A percentile compares a stretch with the other conserved stretches of the same genome.
Evolutionary conservation across 495 filamentous ascomycete genomes (phyloP).

Genomic region (Penicillium coffeae): DNA sequence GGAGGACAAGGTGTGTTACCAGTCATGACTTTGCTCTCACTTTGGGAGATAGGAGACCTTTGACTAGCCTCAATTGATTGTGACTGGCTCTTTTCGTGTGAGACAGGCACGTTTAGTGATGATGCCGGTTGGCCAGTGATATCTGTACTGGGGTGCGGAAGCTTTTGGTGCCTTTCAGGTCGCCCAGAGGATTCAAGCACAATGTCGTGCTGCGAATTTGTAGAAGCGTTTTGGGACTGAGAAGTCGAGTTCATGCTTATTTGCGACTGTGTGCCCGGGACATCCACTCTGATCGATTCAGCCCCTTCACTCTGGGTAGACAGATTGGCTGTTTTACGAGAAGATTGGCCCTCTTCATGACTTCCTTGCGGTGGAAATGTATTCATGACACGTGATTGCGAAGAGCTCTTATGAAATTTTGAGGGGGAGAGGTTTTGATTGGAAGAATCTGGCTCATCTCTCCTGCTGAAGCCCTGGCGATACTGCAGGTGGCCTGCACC

Average conservation of each 20-base stretch:
- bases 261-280: conserved; percentile 24
- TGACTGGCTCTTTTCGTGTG: background rate
- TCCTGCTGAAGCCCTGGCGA: background rate
- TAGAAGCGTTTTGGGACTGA: background rate
- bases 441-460: background rate
- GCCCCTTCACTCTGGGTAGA: conserved; percentile 2
- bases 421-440: conserved; percentile 18
- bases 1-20: background rate
- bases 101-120: conserved; percentile 16
- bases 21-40: background rate
- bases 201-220: conserved; percentile 6
- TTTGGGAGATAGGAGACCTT: background rate
- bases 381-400: conserved; percentile 36
- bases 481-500: conserved; percentile 10
- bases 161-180: conserved; percentile 13
- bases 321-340: conserved; percentile 13
- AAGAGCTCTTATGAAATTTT: conserved; percentile 32
- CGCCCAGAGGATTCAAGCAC: conserved; percentile 28
- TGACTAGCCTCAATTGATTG: background rate
- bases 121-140: conserved; percentile 6
- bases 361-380: conserved; percentile 24
- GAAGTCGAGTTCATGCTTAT: conserved; percentile 21
- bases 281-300: conserved; percentile 10
- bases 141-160: background rate
- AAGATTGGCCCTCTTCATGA: conserved; percentile 19